Conservation (phyloP, 2,329 filamentous ascomycete species). For the Ilyonectria robusta region DNA sequence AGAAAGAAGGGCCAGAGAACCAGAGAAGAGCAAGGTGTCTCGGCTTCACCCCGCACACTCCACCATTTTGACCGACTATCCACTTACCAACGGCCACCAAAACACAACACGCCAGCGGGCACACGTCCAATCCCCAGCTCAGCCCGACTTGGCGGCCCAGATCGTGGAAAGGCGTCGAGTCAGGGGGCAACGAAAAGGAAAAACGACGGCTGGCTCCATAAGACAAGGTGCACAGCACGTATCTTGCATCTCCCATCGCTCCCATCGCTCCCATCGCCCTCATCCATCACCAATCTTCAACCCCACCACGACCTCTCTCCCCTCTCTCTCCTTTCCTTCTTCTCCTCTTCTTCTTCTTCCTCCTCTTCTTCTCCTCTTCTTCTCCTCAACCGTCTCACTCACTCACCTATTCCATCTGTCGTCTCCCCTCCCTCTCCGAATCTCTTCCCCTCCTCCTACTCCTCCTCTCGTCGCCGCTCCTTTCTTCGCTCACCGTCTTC, state of each 20-base stretch:
- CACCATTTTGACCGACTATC: slow-evolving; percentile 26
- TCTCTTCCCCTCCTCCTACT: slow-evolving; percentile 9
- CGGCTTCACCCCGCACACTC: slow-evolving; percentile 22
- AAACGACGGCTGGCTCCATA: slow-evolving; percentile 19
- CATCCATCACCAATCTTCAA: slow-evolving; percentile 24
- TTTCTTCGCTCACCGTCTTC: slow-evolving; percentile 27
- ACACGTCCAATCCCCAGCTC: slow-evolving; percentile 22
- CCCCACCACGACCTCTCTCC: slow-evolving; percentile 43
- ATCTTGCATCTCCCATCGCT: slow-evolving; percentile 5
- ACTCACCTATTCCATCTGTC: background rate
- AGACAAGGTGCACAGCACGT: slow-evolving; percentile 21
- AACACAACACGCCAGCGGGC: slow-evolving; percentile 23
- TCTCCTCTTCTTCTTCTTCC: slow-evolving; percentile 20
- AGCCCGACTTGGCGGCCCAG: slow-evolving; percentile 29
- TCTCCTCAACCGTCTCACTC: slow-evolving; percentile 27
- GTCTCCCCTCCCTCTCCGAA: background rate
- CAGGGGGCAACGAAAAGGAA: slow-evolving; percentile 14
- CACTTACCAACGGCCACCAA: slow-evolving; percentile 27
- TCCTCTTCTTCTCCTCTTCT: slow-evolving; percentile 15
- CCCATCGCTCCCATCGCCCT: slow-evolving; percentile 1
- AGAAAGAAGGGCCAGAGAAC: background rate
- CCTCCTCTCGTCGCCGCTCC: slow-evolving; percentile 31
- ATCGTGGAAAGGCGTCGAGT: slow-evolving; percentile 17
- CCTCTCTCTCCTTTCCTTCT: slow-evolving; percentile 27
- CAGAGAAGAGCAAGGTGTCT: background rate